Evolutionary conservation across 2,329 filamentous ascomycete species (phyloP), one percentile per base, ranked within the genome.

Genomic region (Sordariomycetes sp.): DNA sequence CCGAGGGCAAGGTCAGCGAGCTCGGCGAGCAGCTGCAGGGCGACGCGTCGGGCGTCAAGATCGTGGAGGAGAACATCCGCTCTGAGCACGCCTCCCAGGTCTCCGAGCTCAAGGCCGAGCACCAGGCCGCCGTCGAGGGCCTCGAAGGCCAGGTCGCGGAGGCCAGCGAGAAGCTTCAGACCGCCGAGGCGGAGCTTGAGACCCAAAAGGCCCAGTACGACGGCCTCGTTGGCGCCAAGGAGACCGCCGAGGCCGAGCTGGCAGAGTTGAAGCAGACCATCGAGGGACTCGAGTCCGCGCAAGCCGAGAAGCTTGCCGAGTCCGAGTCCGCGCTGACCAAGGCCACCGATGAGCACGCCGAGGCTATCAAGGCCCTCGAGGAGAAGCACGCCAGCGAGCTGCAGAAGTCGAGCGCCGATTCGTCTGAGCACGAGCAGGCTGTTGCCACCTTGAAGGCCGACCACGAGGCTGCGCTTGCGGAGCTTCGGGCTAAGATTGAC

Each of bases 401-500:
- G 32, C 74, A 74, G 7, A 73, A 77, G 63, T 76, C 72, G 58
- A 72, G 75, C 63, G 65, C 73, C 1, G 71, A 77, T 54, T 70
- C 72, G 10, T 70, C 72, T 14, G 75, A 74, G 1, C 76, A 81
- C 34, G 76, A 81, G 60, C 71, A 76, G 58, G 72, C 75, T 22
- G 66, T 84, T 32, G 68, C 73, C 11, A 78, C 80, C 11, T 70
- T 84, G 53, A 79, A 77, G 64, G 63, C 73, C 3, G 70, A 69
- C 54, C 79, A 85, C 61, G 78, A 83, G 58, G 64, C 72, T 12
- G 68, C 72, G 3, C 64, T 76, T 34, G 72, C 72, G 25, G 76
- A 77, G 22, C 69, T 86, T 53, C 77, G 85, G 67, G 76, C 73
- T 64, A 78, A 81, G 68, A 72, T 86, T 35, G 76, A 82, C 20